Percentiles rank a stretch among this genome's conserved stretches.
phyloP scores from a whole-genome alignment of 148 eudicot species.

The Polygonum aviculare region DNA sequence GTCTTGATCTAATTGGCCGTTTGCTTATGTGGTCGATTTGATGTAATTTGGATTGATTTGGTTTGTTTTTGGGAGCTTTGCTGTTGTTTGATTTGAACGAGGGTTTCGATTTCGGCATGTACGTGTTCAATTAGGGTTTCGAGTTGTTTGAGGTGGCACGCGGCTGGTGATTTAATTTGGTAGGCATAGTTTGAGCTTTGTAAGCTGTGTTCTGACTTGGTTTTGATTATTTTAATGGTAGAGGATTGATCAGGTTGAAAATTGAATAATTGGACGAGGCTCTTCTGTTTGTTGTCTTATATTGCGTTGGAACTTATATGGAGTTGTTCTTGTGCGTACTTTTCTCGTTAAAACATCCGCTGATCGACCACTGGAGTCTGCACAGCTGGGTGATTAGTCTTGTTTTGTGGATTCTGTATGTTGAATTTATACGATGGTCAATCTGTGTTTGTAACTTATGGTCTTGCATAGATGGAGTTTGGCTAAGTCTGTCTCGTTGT shows the following conservation, averaged over 20 bases:
- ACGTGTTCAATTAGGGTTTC: background rate
- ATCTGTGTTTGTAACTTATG: background rate
- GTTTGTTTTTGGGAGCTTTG: background rate
- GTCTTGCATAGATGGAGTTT: background rate
- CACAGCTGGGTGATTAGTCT: background rate
- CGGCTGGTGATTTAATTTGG: background rate
- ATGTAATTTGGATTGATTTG: background rate
- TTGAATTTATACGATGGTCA: background rate
- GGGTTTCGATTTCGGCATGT: background rate
- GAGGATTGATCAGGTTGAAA: background rate
- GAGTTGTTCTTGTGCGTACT: background rate
- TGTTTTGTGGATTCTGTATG: background rate
- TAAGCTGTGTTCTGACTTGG: background rate
- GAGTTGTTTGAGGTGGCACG: background rate
- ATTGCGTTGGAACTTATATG: background rate
- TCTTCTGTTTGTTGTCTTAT: too few relatives aligned
- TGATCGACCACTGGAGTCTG: background rate
- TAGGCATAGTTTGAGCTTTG: background rate
- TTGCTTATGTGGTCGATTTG: background rate
- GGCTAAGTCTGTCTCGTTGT: background rate
- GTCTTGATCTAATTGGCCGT: background rate
- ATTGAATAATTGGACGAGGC: too few relatives aligned
- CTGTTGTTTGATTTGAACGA: background rate
- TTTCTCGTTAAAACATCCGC: background rate
- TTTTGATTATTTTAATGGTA: background rate